Evolutionary conservation across 148 eudicot species (phyloP), one percentile per base, ranked within the genome.

Genomic region (Gaultheria prostrata): DNA sequence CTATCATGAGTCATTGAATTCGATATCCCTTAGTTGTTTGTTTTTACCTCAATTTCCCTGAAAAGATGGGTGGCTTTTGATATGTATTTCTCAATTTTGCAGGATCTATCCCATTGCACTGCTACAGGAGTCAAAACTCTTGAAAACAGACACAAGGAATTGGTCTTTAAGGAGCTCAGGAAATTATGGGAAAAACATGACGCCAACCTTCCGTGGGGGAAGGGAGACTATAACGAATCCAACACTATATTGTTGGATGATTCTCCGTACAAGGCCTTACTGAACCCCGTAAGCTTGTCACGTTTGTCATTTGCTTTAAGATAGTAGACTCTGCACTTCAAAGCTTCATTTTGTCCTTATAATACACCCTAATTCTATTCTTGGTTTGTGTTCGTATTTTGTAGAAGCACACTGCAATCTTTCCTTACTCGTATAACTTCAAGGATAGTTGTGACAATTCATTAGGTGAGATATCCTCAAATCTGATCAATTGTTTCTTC

Each of bases 241-340:
- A 93, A 96, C 87, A 96, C 99, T 18, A 81, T 96, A 69, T 86
- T 96, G 86, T 83, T 96, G 83, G 99, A 96, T 84, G 99, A 96
- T 90, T 94, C 98, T 86, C 99, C 98, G n/a, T 93, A 94, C 83
- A 96, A 96, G 87, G 99, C 99, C 69, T 87, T 96, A 85, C 91
- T 94, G 21, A 96, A 96, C 86, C 99, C 99, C 67, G 98, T 94
- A 94, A 80, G 97, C 82, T 84, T 63, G 69, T 61, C 20, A 26
- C 63, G 75, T 17, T 69, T 65, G 24, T 49, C 46, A 45, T 83
- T 80, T 70, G 17, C 17, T 82, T 71, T 74, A 3, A 69, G 18
- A 49, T 35, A 61, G 2, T 49, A 13, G 71, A 21, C 13, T 14
- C 84, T 18, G 4, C 26, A 24, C 46, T 56, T 53, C 15, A 11